phyloP scores from a whole-genome alignment of 495 filamentous ascomycete genomes.

The Penicillium cosmopolitanum region DNA sequence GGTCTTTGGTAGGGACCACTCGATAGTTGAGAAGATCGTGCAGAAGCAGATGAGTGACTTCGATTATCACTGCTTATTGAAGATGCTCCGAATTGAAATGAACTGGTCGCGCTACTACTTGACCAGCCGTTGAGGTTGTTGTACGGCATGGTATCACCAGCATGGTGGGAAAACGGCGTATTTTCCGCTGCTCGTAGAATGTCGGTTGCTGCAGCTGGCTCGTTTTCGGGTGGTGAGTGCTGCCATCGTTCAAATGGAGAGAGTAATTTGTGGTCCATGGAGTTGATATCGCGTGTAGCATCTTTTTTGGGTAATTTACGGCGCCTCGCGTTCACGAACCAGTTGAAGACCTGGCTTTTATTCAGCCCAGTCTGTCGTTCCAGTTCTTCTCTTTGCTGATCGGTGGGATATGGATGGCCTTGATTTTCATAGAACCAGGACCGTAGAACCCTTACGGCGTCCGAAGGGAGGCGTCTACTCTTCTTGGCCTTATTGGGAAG shows the following conservation, averaged over 20 bases:
- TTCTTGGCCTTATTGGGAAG: neutral
- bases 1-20: constrained; percentile 6
- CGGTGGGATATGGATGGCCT: constrained; percentile 40
- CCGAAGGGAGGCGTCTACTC: constrained; percentile 10
- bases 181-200: constrained; percentile 64
- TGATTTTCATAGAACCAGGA: constrained; percentile 29
- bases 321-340: constrained; percentile 34
- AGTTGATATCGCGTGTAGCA: neutral
- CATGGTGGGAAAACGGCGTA: constrained; percentile 2
- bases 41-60: constrained; percentile 24
- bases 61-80: constrained; percentile 20
- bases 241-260: constrained; percentile 73
- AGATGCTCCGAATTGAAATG: constrained; percentile 14
- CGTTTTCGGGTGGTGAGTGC: constrained; percentile 73
- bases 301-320: constrained; percentile 10
- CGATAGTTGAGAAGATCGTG: constrained; percentile 6
- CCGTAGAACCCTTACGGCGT: constrained; percentile 18
- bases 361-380: constrained; percentile 22
- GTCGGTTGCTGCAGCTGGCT: constrained; percentile 70
- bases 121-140: constrained; percentile 8
- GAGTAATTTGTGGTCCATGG: constrained; percentile 12
- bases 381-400: constrained; percentile 21
- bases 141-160: neutral
- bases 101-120: constrained; percentile 18
- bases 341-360: constrained; percentile 28